Percentiles rank a stretch among this genome's conserved stretches.
These are phyloP conservation scores for Colletotrichum agaves DNA, from an alignment of 2,329 filamentous ascomycete species.

Conservation along the genomic window DNA sequence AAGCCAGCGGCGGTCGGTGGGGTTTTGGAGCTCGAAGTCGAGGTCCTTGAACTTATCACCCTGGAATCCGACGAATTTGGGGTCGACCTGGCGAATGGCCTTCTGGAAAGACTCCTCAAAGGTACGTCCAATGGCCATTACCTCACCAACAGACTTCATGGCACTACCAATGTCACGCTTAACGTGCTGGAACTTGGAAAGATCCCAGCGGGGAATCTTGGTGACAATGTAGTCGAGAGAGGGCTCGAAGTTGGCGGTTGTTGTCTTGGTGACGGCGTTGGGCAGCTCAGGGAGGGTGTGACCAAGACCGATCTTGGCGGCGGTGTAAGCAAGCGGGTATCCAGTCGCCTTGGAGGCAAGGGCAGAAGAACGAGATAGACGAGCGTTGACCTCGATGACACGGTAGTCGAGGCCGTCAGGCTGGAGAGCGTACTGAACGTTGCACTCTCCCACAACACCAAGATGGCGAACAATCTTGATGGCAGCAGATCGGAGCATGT, in stretches of 20 bases:
- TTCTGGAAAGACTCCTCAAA: slow-evolving; percentile 99
- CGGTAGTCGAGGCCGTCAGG: slow-evolving; percentile 97
- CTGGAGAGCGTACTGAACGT: slow-evolving; percentile 87
- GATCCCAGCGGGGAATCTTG: slow-evolving; percentile 98
- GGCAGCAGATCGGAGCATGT: slow-evolving; percentile 97
- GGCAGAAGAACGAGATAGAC: slow-evolving; percentile 96
- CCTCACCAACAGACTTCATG: slow-evolving; percentile 99
- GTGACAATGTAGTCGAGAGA: slow-evolving; percentile 98
- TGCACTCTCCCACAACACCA: slow-evolving; percentile 97
- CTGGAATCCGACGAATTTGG: slow-evolving; percentile 91
- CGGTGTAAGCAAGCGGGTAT: slow-evolving; percentile 96
- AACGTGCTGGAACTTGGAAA: slow-evolving; percentile 99
- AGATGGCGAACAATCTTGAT: slow-evolving; percentile 99
- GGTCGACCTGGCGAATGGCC: slow-evolving; percentile 96
- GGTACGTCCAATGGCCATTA: slow-evolving; percentile 98
- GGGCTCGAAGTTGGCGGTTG: slow-evolving; percentile 98
- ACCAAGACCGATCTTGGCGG: slow-evolving; percentile 96
- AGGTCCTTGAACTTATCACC: slow-evolving; percentile 94
- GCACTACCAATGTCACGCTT: slow-evolving; percentile 96
- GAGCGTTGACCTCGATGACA: slow-evolving; percentile 98
- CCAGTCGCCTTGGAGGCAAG: slow-evolving; percentile 98
- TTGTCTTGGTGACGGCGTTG: slow-evolving; percentile 98
- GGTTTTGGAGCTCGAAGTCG: slow-evolving; percentile 89
- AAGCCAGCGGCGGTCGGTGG: slow-evolving; percentile 96
- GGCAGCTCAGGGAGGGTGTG: slow-evolving; percentile 95